These are phyloP conservation scores for Lobulomyces angularis DNA, from an alignment of 192 early-diverging fungal species.

Conservation along the genomic window DNA sequence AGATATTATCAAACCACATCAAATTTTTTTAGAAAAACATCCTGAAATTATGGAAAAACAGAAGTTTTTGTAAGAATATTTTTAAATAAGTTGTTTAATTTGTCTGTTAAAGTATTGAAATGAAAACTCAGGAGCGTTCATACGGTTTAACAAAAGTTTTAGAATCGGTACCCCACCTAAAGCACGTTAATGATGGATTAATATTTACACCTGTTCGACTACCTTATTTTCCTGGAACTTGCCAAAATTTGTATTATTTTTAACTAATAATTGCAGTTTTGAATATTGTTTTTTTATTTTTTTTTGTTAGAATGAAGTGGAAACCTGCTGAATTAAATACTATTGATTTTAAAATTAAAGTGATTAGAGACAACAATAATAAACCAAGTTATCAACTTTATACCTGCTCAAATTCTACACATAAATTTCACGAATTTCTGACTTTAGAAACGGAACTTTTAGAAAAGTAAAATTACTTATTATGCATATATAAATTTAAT, in stretches of 20 bases:
- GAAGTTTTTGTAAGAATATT: conserved; percentile 24
- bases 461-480: conserved; percentile 1
- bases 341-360: conserved; percentile 51
- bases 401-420: neutral
- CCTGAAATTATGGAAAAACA: conserved; percentile 11
- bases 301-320: conserved; percentile 62
- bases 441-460: conserved; percentile 1
- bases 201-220: conserved; percentile 57
- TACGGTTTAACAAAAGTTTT: conserved; percentile 50
- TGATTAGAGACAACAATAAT: conserved; percentile 2
- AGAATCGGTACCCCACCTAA: conserved; percentile 42
- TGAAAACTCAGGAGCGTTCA: conserved; percentile 57
- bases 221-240: conserved; percentile 56
- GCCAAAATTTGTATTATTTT: conserved; percentile 42
- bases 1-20: conserved; percentile 43
- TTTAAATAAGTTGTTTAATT: neutral
- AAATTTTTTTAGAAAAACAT: conserved; percentile 19
- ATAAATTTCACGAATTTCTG: conserved; percentile 1
- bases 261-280: neutral
- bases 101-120: conserved; percentile 28
- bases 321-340: conserved; percentile 74
- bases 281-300: neutral
- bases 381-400: conserved; percentile 7
- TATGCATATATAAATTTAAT: neutral
- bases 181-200: conserved; percentile 60